A percentile compares a stretch with the other conserved stretches of the same genome.
Evolutionary conservation across 352 stramenopile species (phyloP).

Genomic region (Phytophthora fragariaefolia): DNA sequence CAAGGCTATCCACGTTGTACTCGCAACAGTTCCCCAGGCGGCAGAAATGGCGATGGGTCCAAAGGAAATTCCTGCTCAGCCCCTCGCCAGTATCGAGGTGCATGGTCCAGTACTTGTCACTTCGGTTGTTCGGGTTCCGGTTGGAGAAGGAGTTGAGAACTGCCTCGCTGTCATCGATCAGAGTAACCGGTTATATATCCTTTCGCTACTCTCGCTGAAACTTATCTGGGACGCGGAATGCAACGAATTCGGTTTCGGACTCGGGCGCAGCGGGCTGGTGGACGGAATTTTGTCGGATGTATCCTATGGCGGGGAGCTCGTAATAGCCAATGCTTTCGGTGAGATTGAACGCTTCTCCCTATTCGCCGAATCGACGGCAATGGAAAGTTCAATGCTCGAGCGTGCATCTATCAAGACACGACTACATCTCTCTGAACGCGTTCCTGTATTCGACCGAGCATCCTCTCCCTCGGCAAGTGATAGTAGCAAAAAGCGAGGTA

Average conservation of each 20-base stretch:
- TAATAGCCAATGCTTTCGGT: conserved; percentile 66
- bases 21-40: conserved; percentile 55
- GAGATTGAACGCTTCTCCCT: conserved; percentile 75
- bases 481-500: conserved; percentile 55
- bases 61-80: conserved; percentile 54
- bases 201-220: conserved; percentile 63
- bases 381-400: conserved; percentile 70
- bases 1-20: conserved; percentile 59
- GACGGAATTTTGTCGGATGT: conserved; percentile 53
- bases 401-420: conserved; percentile 57
- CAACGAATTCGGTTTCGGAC: conserved; percentile 32
- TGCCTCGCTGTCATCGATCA: conserved; percentile 73
- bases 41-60: conserved; percentile 62
- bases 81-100: conserved; percentile 61
- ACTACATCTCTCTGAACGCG: conserved; percentile 47
- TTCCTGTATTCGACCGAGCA: conserved; percentile 35
- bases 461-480: conserved; percentile 29
- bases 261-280: conserved; percentile 46
- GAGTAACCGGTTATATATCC: conserved; percentile 68
- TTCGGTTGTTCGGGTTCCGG: conserved; percentile 60
- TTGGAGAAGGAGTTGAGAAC: conserved; percentile 63
- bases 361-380: conserved; percentile 54
- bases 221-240: conserved; percentile 60
- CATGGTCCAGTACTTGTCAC: conserved; percentile 49
- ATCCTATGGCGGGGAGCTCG: conserved; percentile 59